A percentile compares a stretch with the other conserved stretches of the same genome.
Evolutionary conservation across 2,329 filamentous ascomycete species (phyloP).

Genomic region (Phialophora verrucosa): DNA sequence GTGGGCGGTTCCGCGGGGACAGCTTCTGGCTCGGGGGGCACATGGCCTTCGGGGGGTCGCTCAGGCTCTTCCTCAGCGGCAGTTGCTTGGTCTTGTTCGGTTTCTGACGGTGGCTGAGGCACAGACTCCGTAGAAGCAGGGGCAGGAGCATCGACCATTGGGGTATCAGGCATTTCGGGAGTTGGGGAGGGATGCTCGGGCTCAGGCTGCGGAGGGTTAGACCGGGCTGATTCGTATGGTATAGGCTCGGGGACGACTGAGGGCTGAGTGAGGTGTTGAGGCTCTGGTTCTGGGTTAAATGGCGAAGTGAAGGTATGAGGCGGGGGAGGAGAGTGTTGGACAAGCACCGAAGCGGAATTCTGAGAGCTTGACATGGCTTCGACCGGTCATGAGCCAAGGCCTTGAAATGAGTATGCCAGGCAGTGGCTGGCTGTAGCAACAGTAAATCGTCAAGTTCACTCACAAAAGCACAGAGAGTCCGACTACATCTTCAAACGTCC

Average conservation of each 20-base stretch:
- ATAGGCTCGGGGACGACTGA: slow-evolving; percentile 14
- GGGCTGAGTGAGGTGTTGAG: slow-evolving; percentile 2
- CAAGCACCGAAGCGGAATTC: slow-evolving; percentile 33
- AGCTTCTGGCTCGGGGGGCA: background rate
- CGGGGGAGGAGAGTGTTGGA: slow-evolving; percentile 34
- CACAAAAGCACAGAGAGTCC: slow-evolving; percentile 3
- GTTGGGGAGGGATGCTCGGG: slow-evolving; percentile 15
- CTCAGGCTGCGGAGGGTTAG: slow-evolving; percentile 8
- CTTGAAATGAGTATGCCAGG: background rate
- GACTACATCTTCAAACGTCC: slow-evolving; percentile 7
- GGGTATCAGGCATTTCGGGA: slow-evolving; percentile 23
- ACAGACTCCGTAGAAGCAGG: slow-evolving; percentile 7
- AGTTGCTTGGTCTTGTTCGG: slow-evolving; percentile 8
- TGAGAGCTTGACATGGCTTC: slow-evolving; percentile 35
- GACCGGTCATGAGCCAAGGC: background rate
- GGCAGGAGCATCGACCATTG: slow-evolving; percentile 26
- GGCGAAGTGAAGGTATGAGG: slow-evolving; percentile 32
- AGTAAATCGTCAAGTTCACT: background rate
- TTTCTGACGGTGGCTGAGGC: background rate
- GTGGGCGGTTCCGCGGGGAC: background rate
- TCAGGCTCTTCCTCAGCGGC: slow-evolving; percentile 15
- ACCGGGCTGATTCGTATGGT: slow-evolving; percentile 3
- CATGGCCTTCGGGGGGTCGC: background rate
- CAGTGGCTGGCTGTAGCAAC: slow-evolving; percentile 3
- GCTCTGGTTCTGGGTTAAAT: slow-evolving; percentile 20